Evolutionary conservation across 768 basidiomycete species (phyloP), one percentile per base, ranked within the genome.

Genomic region (Suillus variegatus): DNA sequence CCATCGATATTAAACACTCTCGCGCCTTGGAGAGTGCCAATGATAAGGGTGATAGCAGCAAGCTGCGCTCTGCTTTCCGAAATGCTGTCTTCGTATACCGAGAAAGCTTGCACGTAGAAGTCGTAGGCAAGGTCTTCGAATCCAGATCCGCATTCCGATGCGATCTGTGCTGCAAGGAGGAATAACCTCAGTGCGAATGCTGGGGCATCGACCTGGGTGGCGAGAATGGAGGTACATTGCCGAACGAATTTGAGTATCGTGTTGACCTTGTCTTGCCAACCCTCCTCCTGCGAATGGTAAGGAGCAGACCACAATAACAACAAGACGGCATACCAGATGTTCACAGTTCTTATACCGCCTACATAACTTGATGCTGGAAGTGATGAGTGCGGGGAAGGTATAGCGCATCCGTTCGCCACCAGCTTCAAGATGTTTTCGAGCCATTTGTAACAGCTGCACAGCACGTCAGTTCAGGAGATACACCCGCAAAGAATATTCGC

Each of bases 71-170:
- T 87, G 41, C 92, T 94, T 74, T 99, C 97, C 54, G 93, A 95
- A 60, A 99, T 99, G 71, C 87, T 91, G 76, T 99, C 97, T 75
- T 99, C 97, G 78, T 99, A 99, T 14, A 99, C 95, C 35, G 91
- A 95, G 76, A 99, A 98, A 0, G 96, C 94, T 75, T 98, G 95
- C 16, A 99, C 97, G 72, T 96, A 98, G 70, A 99, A 89, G 75
- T 99, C 97, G 75, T 99, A 99, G 18, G 94, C 89, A 65, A 99
- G 87, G 75, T 99, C 96, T 77, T 97, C 96, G 70, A 98, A 94
- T 0, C 89, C 93, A 66, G 97, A 91, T 0, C 90, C 93, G 65
- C 94, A 94, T 74, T 97, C 94, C 72, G 97, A 97, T 0, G 97
- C 88, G 36, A 97, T 91, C 76, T 98, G 95, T 0, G 97, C 95